Base-by-base conservation (phyloP, 306 rosid species). In the Medicago lupulina region DNA sequence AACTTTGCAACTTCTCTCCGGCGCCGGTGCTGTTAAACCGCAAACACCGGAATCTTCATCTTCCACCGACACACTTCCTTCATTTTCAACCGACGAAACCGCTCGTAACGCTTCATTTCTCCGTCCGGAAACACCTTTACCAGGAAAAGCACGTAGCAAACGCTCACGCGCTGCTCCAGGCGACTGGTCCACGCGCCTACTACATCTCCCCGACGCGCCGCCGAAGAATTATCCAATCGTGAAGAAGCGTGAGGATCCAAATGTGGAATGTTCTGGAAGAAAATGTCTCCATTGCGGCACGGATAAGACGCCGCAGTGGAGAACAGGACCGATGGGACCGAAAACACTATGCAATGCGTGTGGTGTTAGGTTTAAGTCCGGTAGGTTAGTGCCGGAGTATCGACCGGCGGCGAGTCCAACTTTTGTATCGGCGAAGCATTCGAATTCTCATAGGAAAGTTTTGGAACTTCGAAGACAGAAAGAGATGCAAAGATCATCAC, bases 141-240 rank as follows among this genome's bases (percentile, higher is more conserved):
- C 98, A 0, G 97, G 97, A 12, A 96, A 96, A 34, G 98, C 99
- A 1, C 84, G 99, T 0, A 96, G 99, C 93, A 96, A 92, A 84
- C 97, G 99, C 1, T 88, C 96, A 54, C 97, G 99, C 76, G 90
- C 92, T 2, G 98, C 97, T 1, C 98, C 99, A 0, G 92, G 98
- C 8, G 96, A 96, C 70, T 92, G 98, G 98, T 88, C 99, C 83
- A 96, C 97, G 73, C 97, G 99, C 83, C 87, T 96, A 75, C 92
- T 90, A 16, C 92, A 90, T 85, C 87, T 92, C 74, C 18, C 71
- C 6, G 69, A 54, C 58, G 71, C 47, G 70, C 68, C 41, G 36
- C 60, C 16, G 68, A 49, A 53, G 41, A 55, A 3, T 2, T 2
- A 39, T 13, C 4, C 60, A 19, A 34, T 34, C 1, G 46, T 50